Evolutionary conservation across 805 yeast genomes (phyloP), one percentile per base, ranked within the genome.

Genomic region (Wickerhamomyces sydowiorum): DNA sequence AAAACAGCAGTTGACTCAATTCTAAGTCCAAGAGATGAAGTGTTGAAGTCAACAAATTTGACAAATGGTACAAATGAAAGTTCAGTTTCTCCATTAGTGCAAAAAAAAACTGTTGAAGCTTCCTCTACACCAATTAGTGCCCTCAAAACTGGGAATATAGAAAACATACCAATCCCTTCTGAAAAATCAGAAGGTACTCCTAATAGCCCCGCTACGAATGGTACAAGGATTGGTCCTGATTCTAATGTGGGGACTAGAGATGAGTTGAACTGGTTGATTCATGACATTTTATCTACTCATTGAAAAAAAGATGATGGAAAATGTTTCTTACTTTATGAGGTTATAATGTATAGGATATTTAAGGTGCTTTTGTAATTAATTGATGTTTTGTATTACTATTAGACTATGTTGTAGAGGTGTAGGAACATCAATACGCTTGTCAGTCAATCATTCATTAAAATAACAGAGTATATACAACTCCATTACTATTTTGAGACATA

Each of bases 191-290:
- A 4, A 19, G 19, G 23, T 14, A 3, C 23, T 12, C 7, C 7
- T 4, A 25, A 29, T 17, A 29, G 32, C 17, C 32, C 33, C 13
- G 21, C 45, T 28, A 27, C 13, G 20, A 21, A 33, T n/a, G 19
- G 20, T 8, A 20, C 9, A 21, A 33, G 19, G 8, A 23, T 15
- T 25, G 33, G 25, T 24, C 21, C 18, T 21, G 24, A 46, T 7
- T 31, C 41, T 29, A 75, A 76, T 51, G 62, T 72, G 36, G 86
- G 86, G 6, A 69, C 80, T 0, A 73, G 77, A 28, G 84, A 82
- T 42, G 95, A 85, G 55, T 64, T 85, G 47, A 76, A 79, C 50
- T 78, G 87, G 86, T 64, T 84, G 40, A 70, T 85, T 29, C 81
- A 78, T 60, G 90, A 82, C 51, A 71, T 84, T 40, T 53, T 49